Conservation (phyloP, 345 rosid species). For the Eutrema japonicum region DNA sequence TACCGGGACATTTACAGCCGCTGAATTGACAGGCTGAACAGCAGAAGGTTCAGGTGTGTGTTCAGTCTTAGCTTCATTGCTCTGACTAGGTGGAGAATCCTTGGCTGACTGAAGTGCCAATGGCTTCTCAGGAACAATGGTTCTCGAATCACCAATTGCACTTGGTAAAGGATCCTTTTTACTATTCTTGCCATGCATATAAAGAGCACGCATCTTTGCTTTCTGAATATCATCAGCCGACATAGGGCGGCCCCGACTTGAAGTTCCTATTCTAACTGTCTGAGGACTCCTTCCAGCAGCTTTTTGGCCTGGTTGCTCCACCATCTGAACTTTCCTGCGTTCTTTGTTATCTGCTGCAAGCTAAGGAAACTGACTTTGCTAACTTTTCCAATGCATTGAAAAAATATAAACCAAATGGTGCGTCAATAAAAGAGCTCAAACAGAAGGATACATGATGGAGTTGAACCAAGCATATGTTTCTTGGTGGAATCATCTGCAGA, state of each 20-base stretch:
- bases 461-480: conserved; percentile 66
- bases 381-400: conserved; percentile 22
- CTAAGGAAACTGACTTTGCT: conserved; percentile 56
- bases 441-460: conserved; percentile 81
- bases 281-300: conserved; percentile 72
- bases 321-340: conserved; percentile 92
- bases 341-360: conserved; percentile 75
- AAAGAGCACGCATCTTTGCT: conserved; percentile 88
- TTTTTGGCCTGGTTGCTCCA: conserved; percentile 97
- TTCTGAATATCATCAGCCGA: conserved; percentile 99
- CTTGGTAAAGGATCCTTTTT: conserved; percentile 57
- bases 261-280: conserved; percentile 56
- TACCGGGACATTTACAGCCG: conserved; percentile 23
- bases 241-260: conserved; percentile 84
- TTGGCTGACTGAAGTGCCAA: conserved; percentile 42
- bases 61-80: conserved; percentile 50
- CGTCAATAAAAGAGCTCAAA: conserved; percentile 24
- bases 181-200: conserved; percentile 79
- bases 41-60: conserved; percentile 30
- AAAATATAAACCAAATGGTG: background rate
- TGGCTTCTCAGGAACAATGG: conserved; percentile 48
- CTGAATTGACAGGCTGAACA: conserved; percentile 20
- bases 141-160: conserved; percentile 52
- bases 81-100: conserved; percentile 37
- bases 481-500: conserved; percentile 77